Conservation (phyloP, 768 basidiomycete genomes). For the Suillus luteus region DNA sequence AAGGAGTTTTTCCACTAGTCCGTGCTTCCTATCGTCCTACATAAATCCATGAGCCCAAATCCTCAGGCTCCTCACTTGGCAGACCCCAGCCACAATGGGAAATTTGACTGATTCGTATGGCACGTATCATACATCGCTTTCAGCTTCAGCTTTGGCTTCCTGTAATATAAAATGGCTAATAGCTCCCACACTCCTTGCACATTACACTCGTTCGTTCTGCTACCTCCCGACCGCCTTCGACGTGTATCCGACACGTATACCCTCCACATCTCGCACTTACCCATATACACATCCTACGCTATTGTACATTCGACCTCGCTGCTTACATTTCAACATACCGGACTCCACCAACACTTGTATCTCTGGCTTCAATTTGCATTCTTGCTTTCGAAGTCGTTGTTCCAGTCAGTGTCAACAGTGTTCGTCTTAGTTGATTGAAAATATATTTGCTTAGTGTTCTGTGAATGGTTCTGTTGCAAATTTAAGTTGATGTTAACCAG, state of each 20-base stretch:
- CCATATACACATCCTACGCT: neutral
- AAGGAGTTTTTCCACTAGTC: slow-evolving; percentile 4
- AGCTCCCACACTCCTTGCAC: neutral
- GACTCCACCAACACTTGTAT: slow-evolving; percentile 3
- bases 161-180: slow-evolving; percentile 6
- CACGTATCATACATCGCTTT: neutral
- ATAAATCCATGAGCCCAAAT: neutral
- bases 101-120: neutral
- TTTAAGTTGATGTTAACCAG: neutral
- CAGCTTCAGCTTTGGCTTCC: neutral
- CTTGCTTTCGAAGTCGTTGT: neutral
- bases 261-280: neutral
- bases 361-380: slow-evolving; percentile 6
- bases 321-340: slow-evolving; percentile 1
- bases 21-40: neutral
- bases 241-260: neutral
- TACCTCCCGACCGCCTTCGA: neutral
- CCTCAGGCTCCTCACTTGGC: slow-evolving; percentile 8
- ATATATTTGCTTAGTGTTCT: neutral
- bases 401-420: neutral
- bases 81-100: slow-evolving; percentile 7
- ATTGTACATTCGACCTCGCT: slow-evolving; percentile 4
- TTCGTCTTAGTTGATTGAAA: neutral
- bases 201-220: neutral
- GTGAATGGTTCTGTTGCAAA: neutral